Percentiles rank a stretch among this genome's conserved stretches.
phyloP scores from a whole-genome alignment of 2,329 filamentous ascomycete species.

The Venturia carpophila region DNA sequence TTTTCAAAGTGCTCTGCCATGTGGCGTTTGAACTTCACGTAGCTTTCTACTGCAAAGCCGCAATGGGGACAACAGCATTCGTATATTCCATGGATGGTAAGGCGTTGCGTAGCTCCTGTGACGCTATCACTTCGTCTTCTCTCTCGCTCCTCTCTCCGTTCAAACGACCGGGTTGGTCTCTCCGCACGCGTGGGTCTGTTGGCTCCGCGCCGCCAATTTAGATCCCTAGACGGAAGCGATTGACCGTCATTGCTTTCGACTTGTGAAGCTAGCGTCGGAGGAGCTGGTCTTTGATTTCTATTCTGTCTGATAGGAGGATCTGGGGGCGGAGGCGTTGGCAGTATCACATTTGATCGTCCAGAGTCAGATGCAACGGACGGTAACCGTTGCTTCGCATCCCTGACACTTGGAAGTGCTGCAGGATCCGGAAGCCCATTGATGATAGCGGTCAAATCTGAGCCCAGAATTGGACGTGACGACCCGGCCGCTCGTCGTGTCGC shows the following conservation, averaged over 20 bases:
- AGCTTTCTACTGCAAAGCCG: neutral
- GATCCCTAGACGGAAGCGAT: neutral
- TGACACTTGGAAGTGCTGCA: neutral
- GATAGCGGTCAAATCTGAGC: neutral
- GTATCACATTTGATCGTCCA: neutral
- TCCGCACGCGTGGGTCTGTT: neutral
- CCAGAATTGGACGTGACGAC: neutral
- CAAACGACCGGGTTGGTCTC: neutral
- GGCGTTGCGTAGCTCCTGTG: neutral
- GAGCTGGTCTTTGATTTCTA: neutral
- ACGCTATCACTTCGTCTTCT: neutral
- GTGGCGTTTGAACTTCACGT: neutral
- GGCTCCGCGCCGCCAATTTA: neutral
- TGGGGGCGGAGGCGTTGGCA: neutral
- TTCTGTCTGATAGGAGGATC: neutral
- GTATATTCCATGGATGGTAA: neutral
- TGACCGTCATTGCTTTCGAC: neutral
- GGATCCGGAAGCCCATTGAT: neutral
- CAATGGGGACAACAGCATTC: slow-evolving; percentile 7
- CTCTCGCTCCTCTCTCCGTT: neutral
- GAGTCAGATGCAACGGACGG: neutral
- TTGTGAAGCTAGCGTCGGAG: neutral
- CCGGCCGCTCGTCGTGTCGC: neutral
- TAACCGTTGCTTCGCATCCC: neutral
- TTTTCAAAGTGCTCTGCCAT: neutral